These are phyloP conservation scores for Salicornia ramosissima DNA, from an alignment of 148 eudicot genomes.

Conservation along the genomic window DNA sequence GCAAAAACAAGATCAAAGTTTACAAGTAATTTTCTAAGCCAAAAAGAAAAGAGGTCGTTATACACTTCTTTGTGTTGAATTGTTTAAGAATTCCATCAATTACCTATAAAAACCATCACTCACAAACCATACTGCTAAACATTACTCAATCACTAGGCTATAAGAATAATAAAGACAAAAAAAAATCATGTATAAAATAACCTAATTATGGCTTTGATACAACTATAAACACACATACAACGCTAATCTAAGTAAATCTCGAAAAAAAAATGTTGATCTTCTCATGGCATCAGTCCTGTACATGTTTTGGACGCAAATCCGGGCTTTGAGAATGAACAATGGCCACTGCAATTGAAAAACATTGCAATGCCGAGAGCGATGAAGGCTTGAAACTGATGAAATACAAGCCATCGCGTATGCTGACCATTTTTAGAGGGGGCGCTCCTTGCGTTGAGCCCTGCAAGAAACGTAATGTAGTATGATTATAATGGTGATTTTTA, in stretches of 20 bases:
- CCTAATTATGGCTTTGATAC: slow-evolving; percentile 16
- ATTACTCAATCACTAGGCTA: not conserved
- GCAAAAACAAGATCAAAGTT: not conserved
- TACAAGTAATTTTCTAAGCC: too few species aligned
- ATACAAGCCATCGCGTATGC: slow-evolving; percentile 53
- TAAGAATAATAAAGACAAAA: slow-evolving; percentile 11
- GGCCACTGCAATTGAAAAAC: slow-evolving; percentile 68
- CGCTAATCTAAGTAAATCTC: slow-evolving; percentile 20
- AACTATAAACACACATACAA: slow-evolving; percentile 26
- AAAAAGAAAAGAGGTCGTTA: not conserved
- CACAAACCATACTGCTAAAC: slow-evolving; percentile 16
- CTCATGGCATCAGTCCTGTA: slow-evolving; percentile 35
- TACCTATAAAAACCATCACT: slow-evolving; percentile 5
- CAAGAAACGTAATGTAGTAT: not conserved
- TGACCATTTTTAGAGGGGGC: slow-evolving; percentile 54
- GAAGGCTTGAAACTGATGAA: slow-evolving; percentile 51
- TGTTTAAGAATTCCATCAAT: not conserved
- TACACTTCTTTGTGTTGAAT: not conserved
- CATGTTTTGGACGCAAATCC: slow-evolving; percentile 40
- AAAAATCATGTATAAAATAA: slow-evolving; percentile 25
- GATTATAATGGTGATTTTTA: not conserved
- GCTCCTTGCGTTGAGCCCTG: slow-evolving; percentile 52
- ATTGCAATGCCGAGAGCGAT: slow-evolving; percentile 57
- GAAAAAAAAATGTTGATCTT: slow-evolving; percentile 2
- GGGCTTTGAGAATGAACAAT: slow-evolving; percentile 52